Base-by-base conservation (phyloP, 345 rosid genomes). In the Syzygium jambos region DNA sequence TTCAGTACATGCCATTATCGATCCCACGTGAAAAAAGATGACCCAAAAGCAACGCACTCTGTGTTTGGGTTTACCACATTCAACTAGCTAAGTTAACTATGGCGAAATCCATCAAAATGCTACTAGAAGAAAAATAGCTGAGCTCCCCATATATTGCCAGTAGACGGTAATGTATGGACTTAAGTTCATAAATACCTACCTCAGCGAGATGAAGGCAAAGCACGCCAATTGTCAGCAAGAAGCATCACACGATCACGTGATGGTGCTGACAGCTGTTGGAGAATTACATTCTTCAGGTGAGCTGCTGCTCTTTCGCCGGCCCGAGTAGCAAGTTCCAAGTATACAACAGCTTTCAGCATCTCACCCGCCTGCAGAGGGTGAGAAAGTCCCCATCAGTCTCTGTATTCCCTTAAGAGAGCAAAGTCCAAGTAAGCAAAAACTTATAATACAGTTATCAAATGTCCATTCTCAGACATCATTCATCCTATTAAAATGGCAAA, bases 321-420 rank as follows among this genome's bases (percentile, higher is more conserved):
- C 3, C 95, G 96, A 54, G 96, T 91, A 13, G 99, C 99, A 30
- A 98, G 98, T 90, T 98, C 99, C 68, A 98, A 93, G 93, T 98
- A 98, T 29, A 95, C 88, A 16, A 92, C 95, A 52, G 99, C 93
- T 91, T 95, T 93, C 93, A 93, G 83, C 95, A 93, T 91, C 73
- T 92, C 97, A 55, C 98, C 95, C 91, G 94, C 97, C 99, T 96
- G 95, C 90, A 78, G 59, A 80, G 65, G 46, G 85, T 41, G 2
- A 65, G 55, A 55, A 78, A 22, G 30, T 27, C 49, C 63, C 73
- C 38, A 51, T 86, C 86, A 86, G 52, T 43, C 46, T 51, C 85
- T 10, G 22, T 10, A 16, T 38, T 29, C 22, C 38, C 85, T 56
- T 27, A 27, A 84, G 27, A 56, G 23, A 56, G 29, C 68, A 85